Base-by-base conservation (phyloP, 345 rosid genomes). In the Acer negundo region DNA sequence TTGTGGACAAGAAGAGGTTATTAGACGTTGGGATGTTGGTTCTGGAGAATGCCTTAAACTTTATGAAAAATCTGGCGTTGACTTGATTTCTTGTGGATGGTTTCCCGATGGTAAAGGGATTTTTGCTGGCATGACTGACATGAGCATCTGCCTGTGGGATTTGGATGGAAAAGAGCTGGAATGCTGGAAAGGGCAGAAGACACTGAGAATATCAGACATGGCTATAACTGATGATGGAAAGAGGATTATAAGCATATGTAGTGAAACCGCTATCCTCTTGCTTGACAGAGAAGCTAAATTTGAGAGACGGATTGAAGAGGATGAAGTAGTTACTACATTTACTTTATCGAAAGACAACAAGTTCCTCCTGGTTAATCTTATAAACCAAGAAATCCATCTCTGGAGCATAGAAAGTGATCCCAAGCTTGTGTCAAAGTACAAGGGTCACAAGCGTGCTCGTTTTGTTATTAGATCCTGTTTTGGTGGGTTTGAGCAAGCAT, bases 1-100 rank as follows among this genome's bases (percentile, higher is more conserved):
- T 22, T 92, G 94, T 75, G 96, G 96, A 72, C 77, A 77, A 42
- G 94, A 92, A 77, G 94, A 90, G 81, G 87, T 76, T 72, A 73
- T 90, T 46, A 87, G 88, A 79, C 84, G 90, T 58, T 92, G 94
- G 94, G 89, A 88, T 86, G 90, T 83, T 24, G 71, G 47, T 70
- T 82, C 94, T 73, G 94, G 96, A 63, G 83, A 84, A 31, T 90
- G 90, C 78, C 82, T 85, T 78, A 88, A 82, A 42, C 79, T 78
- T 35, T 90, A 87, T 40, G 94, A 90, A 49, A 88, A 90, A 83
- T 38, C 69, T 44, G 87, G 89, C 72, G 69, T 83, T 53, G 86
- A 89, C 40, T 76, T 90, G 83, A 75, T 92, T 62, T 90, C 96
- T n/a, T 92, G 96, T 63, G 92, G 90, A 75, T 92, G 96, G 96